Evolutionary conservation across 2,329 filamentous ascomycete genomes (phyloP).

Genomic region (Fusarium xyrophilum): DNA sequence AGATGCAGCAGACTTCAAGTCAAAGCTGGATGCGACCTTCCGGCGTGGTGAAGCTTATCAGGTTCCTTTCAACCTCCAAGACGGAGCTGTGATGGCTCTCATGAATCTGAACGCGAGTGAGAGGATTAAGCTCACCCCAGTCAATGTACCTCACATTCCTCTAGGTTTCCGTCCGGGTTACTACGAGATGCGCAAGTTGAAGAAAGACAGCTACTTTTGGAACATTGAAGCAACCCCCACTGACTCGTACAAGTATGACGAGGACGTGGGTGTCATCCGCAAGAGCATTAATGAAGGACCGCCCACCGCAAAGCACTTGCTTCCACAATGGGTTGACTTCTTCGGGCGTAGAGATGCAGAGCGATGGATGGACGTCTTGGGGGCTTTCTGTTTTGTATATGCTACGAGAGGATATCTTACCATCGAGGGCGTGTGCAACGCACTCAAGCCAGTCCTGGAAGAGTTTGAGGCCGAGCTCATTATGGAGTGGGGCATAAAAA

Average conservation of each 20-base stretch:
- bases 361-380: slow-evolving; percentile 70
- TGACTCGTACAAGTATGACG: slow-evolving; percentile 66
- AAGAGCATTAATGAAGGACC: slow-evolving; percentile 49
- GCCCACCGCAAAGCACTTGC: slow-evolving; percentile 52
- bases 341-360: slow-evolving; percentile 64
- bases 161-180: slow-evolving; percentile 75
- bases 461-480: slow-evolving; percentile 67
- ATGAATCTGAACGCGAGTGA: slow-evolving; percentile 69
- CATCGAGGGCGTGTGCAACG: slow-evolving; percentile 58
- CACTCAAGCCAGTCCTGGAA: slow-evolving; percentile 66
- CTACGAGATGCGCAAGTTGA: slow-evolving; percentile 73
- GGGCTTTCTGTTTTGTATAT: slow-evolving; percentile 67
- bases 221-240: slow-evolving; percentile 66
- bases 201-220: slow-evolving; percentile 71
- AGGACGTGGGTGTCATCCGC: slow-evolving; percentile 54
- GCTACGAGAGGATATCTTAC: slow-evolving; percentile 67
- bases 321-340: slow-evolving; percentile 78
- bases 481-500: slow-evolving; percentile 63
- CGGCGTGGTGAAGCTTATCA: slow-evolving; percentile 49
- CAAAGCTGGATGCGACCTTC: slow-evolving; percentile 64
- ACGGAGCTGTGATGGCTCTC: slow-evolving; percentile 71
- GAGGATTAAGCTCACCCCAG: slow-evolving; percentile 60
- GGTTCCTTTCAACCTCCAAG: slow-evolving; percentile 64
- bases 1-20: slow-evolving; percentile 67
- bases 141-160: slow-evolving; percentile 66